A percentile compares a stretch with the other conserved stretches of the same genome.
Conservation (phyloP, 129 eudicot genomes). For the Tanacetum coccineum region DNA sequence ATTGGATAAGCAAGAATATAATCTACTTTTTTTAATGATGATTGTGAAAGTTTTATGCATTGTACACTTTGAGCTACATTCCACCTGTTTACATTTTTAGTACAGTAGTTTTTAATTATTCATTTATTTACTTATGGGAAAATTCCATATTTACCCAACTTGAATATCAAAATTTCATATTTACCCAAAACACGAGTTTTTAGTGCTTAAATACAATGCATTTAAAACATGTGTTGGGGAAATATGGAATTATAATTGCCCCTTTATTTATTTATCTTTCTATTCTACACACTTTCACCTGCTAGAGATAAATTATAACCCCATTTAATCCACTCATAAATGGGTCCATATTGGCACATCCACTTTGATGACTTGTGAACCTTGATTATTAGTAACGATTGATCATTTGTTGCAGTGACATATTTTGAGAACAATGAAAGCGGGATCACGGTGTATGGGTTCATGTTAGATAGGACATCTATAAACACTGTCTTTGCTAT, state of each 20-base stretch:
- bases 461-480: conserved; percentile 32
- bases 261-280: too few species aligned
- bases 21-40: neutral
- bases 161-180: too few species aligned
- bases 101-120: too few species aligned
- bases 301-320: neutral
- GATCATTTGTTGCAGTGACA: conserved; percentile 25
- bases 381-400: neutral
- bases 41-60: neutral
- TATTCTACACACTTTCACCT: neutral
- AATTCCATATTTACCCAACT: too few species aligned
- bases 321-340: neutral
- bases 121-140: too few species aligned
- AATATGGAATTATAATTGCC: too few species aligned
- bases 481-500: conserved; percentile 30
- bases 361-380: neutral
- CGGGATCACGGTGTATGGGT: conserved; percentile 30
- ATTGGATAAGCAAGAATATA: neutral
- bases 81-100: neutral
- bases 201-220: too few species aligned
- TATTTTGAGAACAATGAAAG: conserved; percentile 32
- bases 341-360: neutral
- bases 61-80: neutral
- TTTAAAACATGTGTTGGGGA: too few species aligned
- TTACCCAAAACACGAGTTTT: too few species aligned